Conservation (phyloP, 805 yeast species). For the Barnettozyma sp. region DNA sequence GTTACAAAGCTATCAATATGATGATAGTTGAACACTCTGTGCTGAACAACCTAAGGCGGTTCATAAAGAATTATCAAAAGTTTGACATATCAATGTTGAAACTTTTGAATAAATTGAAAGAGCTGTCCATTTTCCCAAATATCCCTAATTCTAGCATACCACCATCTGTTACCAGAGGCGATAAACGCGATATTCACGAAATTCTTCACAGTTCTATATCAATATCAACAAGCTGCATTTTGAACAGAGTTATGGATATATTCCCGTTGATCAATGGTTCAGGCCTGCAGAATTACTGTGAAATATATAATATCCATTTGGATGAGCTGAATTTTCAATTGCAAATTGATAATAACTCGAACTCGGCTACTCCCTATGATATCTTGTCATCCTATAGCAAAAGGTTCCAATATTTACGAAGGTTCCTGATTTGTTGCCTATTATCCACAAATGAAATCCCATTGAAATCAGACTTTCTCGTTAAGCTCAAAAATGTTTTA, state of each 20-base stretch:
- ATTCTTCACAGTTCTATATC: slow-evolving; percentile 28
- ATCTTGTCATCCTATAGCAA: slow-evolving; percentile 16
- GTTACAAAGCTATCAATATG: slow-evolving; percentile 3
- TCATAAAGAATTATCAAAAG: slow-evolving; percentile 20
- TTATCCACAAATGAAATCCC: slow-evolving; percentile 27
- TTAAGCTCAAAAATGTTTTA: slow-evolving; percentile 10
- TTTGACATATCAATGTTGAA: slow-evolving; percentile 25
- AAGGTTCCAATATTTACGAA: slow-evolving; percentile 32
- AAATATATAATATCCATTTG: slow-evolving; percentile 33
- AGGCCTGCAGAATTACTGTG: slow-evolving; percentile 36
- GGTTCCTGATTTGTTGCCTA: slow-evolving; percentile 37
- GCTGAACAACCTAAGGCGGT: slow-evolving; percentile 14
- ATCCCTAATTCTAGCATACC: slow-evolving; percentile 9
- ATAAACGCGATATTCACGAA: slow-evolving; percentile 13
- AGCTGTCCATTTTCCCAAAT: slow-evolving; percentile 22
- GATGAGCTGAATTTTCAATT: slow-evolving; percentile 25
- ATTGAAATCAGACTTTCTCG: slow-evolving; percentile 17
- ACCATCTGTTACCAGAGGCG: too few species aligned
- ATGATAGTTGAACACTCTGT: slow-evolving; percentile 11
- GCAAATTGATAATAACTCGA: background rate
- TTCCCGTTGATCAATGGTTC: slow-evolving; percentile 27
- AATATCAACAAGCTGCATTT: slow-evolving; percentile 27
- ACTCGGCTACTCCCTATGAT: slow-evolving; percentile 3
- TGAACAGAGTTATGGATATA: slow-evolving; percentile 22
- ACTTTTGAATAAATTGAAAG: slow-evolving; percentile 26